phyloP scores from a whole-genome alignment of 2,329 filamentous ascomycete genomes.

The Incumbomyces lentus region DNA sequence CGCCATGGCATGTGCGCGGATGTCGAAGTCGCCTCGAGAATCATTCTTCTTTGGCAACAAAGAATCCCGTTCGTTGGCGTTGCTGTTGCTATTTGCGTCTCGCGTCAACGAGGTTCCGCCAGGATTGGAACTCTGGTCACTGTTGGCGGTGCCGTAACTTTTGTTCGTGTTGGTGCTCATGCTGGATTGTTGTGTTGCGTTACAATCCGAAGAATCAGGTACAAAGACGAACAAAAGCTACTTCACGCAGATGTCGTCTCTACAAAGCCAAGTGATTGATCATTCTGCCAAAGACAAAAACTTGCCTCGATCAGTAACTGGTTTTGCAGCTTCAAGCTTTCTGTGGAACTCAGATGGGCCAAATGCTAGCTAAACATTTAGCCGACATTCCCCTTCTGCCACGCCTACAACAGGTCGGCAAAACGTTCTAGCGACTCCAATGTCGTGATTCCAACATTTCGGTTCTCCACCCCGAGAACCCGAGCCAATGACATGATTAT shows the following conservation, averaged over 20 bases:
- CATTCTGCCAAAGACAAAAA: too few species aligned
- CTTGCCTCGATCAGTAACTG: too few species aligned
- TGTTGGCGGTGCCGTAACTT: conserved; percentile 3
- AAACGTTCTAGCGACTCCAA: conserved; percentile 1
- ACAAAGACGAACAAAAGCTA: too few species aligned
- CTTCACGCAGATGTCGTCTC: too few species aligned
- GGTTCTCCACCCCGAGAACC: not conserved
- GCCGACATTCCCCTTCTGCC: too few species aligned
- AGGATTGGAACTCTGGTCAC: not conserved
- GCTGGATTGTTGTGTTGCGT: too few species aligned
- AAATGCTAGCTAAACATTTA: not conserved
- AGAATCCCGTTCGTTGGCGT: conserved; percentile 1
- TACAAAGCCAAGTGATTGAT: too few species aligned
- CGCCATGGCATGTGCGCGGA: conserved; percentile 13
- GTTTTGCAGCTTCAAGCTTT: too few species aligned
- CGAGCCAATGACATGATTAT: not conserved
- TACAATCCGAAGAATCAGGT: too few species aligned
- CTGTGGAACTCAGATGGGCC: not conserved
- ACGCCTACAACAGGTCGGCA: not conserved
- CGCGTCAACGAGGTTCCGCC: too few species aligned
- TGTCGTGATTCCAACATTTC: not conserved
- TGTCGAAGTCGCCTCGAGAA: not conserved
- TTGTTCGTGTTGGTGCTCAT: conserved; percentile 1
- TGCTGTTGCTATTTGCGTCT: not conserved
- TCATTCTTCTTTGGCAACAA: conserved; percentile 2